These are phyloP conservation scores for thale cress (Arabidopsis thaliana) DNA, from an alignment of 345 rosid genomes.

Conservation along the genomic window TAIR10.1 NC_003074.8:5029001-5029500, in stretches of 20 bases:
- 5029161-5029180: constrained; percentile 47
- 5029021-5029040: constrained; percentile 81
- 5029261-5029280: constrained; percentile 95
- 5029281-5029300: constrained; percentile 91
- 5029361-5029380: constrained; percentile 74
- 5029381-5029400: constrained; percentile 85
- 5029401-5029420: constrained; percentile 92
- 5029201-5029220: constrained; percentile 96
- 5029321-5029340: constrained; percentile 80
- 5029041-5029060: constrained; percentile 75
- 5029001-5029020: constrained; percentile 82
- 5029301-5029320: constrained; percentile 75
- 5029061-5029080: constrained; percentile 84
- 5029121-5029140: constrained; percentile 6
- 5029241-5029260: constrained; percentile 95
- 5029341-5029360: constrained; percentile 79
- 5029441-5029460: constrained; percentile 96
- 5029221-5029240: constrained; percentile 91
- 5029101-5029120: constrained; percentile 14
- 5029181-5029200: constrained; percentile 95
- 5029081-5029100: constrained; percentile 83
- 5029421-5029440: constrained; percentile 97
- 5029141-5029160: not conserved
- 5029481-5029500: constrained; percentile 1
- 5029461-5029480: constrained; percentile 88